Percentiles rank a stretch among this genome's conserved stretches.
Conservation (phyloP, 306 rosid genomes). For the Astragalus glycyphyllos region DNA sequence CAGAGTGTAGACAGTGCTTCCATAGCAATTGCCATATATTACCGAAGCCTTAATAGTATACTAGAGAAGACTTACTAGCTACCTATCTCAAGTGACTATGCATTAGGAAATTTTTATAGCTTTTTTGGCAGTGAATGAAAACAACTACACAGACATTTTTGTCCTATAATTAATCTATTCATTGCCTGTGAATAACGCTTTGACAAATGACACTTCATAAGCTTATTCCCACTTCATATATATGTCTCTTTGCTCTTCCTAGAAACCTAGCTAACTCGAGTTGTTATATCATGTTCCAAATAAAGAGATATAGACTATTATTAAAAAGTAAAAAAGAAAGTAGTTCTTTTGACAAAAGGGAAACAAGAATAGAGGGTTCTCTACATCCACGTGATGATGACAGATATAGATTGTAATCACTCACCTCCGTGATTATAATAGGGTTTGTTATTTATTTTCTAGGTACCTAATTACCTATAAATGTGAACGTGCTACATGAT, state of each 20-base stretch:
- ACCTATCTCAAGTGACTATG: slow-evolving; percentile 48
- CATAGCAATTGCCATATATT: slow-evolving; percentile 24
- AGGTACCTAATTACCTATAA: slow-evolving; percentile 15
- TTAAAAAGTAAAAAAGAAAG: not conserved
- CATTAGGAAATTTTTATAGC: slow-evolving; percentile 30
- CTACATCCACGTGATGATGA: slow-evolving; percentile 45
- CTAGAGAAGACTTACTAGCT: slow-evolving; percentile 29
- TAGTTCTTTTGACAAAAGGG: slow-evolving; percentile 27
- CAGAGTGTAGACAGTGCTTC: slow-evolving; percentile 23
- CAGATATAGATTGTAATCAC: slow-evolving; percentile 16
- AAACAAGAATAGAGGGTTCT: slow-evolving; percentile 1
- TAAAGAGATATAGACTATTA: not conserved
- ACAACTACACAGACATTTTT: slow-evolving; percentile 50
- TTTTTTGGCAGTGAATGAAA: slow-evolving; percentile 38
- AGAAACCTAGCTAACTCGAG: not conserved
- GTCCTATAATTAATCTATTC: slow-evolving; percentile 43
- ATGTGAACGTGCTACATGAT: slow-evolving; percentile 20
- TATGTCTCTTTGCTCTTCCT: slow-evolving; percentile 11
- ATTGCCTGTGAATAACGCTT: slow-evolving; percentile 31
- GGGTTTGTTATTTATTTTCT: slow-evolving; percentile 38
- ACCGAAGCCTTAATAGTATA: slow-evolving; percentile 11
- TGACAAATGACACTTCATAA: slow-evolving; percentile 51
- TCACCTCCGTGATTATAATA: slow-evolving; percentile 38
- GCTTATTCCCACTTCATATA: slow-evolving; percentile 16
- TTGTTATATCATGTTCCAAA: slow-evolving; percentile 20